phyloP scores from a whole-genome alignment of 129 eudicot species.

The Logfia minima region DNA sequence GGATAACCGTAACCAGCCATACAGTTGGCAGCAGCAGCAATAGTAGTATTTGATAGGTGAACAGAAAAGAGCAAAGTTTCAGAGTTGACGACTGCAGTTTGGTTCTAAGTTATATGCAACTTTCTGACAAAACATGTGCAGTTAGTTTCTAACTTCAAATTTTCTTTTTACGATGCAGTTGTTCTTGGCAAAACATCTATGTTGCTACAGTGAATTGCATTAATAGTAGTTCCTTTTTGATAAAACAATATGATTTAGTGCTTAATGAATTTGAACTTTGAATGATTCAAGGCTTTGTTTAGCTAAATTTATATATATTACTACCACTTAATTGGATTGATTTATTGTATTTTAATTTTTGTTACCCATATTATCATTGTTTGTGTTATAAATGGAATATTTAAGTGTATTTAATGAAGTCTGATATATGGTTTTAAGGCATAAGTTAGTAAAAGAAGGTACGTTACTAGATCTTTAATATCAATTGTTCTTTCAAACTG shows the following conservation, averaged over 20 bases:
- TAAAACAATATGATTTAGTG: neutral
- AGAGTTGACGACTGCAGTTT: slow-evolving; percentile 16
- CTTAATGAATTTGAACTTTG: too few species aligned
- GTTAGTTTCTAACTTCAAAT: slow-evolving; percentile 15
- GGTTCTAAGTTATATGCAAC: slow-evolving; percentile 10
- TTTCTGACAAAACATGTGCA: slow-evolving; percentile 29
- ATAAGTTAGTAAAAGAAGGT: too few species aligned
- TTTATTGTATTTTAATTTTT: too few species aligned
- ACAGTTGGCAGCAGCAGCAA: slow-evolving; percentile 71
- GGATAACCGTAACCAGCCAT: slow-evolving; percentile 60
- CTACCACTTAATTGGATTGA: too few species aligned
- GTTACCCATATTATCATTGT: too few species aligned
- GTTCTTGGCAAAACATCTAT: neutral
- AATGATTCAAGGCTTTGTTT: too few species aligned
- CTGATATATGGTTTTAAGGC: too few species aligned
- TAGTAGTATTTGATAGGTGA: slow-evolving; percentile 26
- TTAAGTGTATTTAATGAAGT: too few species aligned
- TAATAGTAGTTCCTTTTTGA: neutral
- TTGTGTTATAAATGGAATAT: too few species aligned
- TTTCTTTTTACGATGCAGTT: neutral
- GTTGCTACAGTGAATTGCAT: neutral
- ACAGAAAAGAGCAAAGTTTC: slow-evolving; percentile 19
- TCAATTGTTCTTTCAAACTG: too few species aligned
- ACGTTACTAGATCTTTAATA: too few species aligned
- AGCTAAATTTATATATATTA: too few species aligned